Conservation (phyloP, 257 asterid genomes). For the Ballota nigra region DNA sequence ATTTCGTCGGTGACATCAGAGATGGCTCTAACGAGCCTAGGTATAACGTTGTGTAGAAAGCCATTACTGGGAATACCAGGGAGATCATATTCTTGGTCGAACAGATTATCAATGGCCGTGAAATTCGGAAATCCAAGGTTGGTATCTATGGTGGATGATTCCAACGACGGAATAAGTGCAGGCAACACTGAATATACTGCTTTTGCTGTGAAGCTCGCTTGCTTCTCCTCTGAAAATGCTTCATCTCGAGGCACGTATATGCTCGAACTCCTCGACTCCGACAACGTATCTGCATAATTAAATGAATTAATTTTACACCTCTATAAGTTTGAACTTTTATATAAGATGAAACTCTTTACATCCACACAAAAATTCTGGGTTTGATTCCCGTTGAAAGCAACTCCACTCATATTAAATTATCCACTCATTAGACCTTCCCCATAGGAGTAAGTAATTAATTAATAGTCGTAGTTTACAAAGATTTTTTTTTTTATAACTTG, state of each 20-base stretch:
- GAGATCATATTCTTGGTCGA: slow-evolving; percentile 46
- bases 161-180: slow-evolving; percentile 38
- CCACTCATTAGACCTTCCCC: too few relatives aligned
- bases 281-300: slow-evolving; percentile 49
- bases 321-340: too few relatives aligned
- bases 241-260: slow-evolving; percentile 76
- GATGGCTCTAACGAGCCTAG: slow-evolving; percentile 42
- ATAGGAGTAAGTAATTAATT: too few relatives aligned
- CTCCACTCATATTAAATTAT: too few relatives aligned
- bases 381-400: too few relatives aligned
- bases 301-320: too few relatives aligned
- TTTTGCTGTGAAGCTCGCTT: slow-evolving; percentile 37
- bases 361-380: too few relatives aligned
- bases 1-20: slow-evolving; percentile 18
- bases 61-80: slow-evolving; percentile 17
- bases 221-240: slow-evolving; percentile 55
- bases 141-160: slow-evolving; percentile 2
- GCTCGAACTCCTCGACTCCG: slow-evolving; percentile 36
- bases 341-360: too few relatives aligned
- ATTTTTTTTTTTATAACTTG: too few relatives aligned
- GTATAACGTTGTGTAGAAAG: slow-evolving; percentile 24
- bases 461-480: too few relatives aligned
- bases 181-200: slow-evolving; percentile 43
- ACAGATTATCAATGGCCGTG: slow-evolving; percentile 56
- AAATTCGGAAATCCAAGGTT: slow-evolving; percentile 45